Conservation (phyloP, 2,329 filamentous ascomycete genomes). For the Colletotrichum zoysiae region DNA sequence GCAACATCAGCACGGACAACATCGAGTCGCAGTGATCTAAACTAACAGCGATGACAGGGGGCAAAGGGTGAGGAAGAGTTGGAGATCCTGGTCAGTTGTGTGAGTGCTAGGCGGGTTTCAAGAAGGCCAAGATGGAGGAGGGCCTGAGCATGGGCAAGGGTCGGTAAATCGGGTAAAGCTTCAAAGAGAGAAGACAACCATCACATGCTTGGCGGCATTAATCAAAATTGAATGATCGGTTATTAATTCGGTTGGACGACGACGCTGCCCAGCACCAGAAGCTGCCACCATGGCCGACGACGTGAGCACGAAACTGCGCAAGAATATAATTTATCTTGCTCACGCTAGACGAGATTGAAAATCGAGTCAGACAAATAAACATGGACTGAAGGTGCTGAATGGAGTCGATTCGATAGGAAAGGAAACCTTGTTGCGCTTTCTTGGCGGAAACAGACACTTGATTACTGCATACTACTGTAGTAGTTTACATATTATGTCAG, state of each 20-base stretch:
- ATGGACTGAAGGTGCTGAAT: neutral
- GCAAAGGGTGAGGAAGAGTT: neutral
- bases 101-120: constrained; percentile 33
- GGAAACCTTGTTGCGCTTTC: neutral
- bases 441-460: neutral
- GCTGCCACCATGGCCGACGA: neutral
- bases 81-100: constrained; percentile 3
- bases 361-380: neutral
- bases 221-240: neutral
- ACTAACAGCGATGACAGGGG: neutral
- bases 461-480: too few species aligned
- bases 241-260: neutral
- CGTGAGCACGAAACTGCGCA: constrained; percentile 1
- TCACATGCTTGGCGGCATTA: neutral
- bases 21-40: neutral
- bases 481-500: neutral
- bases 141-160: constrained; percentile 17
- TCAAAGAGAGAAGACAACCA: neutral
- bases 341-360: constrained; percentile 18
- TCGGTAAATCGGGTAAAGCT: neutral
- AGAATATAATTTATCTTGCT: constrained; percentile 30
- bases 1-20: constrained; percentile 5
- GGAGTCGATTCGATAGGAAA: neutral
- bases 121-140: constrained; percentile 19
- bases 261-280: neutral